Percentiles rank a stretch among this genome's conserved stretches.
These are phyloP conservation scores for Pythium guiyangense DNA, from an alignment of 352 stramenopile genomes.

Conservation along the genomic window DNA sequence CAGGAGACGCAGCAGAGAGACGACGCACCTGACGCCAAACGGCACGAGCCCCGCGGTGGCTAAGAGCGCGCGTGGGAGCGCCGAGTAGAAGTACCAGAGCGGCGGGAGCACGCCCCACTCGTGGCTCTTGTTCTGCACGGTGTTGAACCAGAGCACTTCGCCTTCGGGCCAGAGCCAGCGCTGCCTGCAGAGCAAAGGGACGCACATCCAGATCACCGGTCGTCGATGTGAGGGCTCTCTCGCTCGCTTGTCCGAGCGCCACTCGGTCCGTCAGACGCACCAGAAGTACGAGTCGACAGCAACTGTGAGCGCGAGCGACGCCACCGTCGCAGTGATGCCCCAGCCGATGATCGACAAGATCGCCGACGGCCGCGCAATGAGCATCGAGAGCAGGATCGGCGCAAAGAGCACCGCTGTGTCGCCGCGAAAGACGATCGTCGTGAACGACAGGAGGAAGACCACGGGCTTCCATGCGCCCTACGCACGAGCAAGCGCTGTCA, in stretches of 20 bases:
- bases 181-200: conserved; percentile 19
- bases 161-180: conserved; percentile 97
- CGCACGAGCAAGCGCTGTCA: neutral
- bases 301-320: conserved; percentile 81
- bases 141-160: conserved; percentile 96
- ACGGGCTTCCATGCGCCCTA: conserved; percentile 36
- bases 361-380: conserved; percentile 64
- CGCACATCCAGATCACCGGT: neutral
- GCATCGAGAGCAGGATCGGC: conserved; percentile 89
- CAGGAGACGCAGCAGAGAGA: neutral
- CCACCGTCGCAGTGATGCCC: conserved; percentile 71
- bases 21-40: conserved; percentile 60
- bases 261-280: conserved; percentile 12
- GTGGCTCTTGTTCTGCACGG: conserved; percentile 95
- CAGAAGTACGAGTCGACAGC: conserved; percentile 94
- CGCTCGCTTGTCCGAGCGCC: too few species aligned
- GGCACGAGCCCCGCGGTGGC: conserved; percentile 80
- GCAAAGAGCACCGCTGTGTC: conserved; percentile 97
- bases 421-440: conserved; percentile 95
- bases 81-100: conserved; percentile 96
- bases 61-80: conserved; percentile 89
- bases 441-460: conserved; percentile 87
- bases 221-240: too few species aligned
- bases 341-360: conserved; percentile 74
- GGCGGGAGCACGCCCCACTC: conserved; percentile 96